These are phyloP conservation scores for Aspergillus costaricaensis DNA, from an alignment of 2,329 filamentous ascomycete species.

Conservation along the genomic window DNA sequence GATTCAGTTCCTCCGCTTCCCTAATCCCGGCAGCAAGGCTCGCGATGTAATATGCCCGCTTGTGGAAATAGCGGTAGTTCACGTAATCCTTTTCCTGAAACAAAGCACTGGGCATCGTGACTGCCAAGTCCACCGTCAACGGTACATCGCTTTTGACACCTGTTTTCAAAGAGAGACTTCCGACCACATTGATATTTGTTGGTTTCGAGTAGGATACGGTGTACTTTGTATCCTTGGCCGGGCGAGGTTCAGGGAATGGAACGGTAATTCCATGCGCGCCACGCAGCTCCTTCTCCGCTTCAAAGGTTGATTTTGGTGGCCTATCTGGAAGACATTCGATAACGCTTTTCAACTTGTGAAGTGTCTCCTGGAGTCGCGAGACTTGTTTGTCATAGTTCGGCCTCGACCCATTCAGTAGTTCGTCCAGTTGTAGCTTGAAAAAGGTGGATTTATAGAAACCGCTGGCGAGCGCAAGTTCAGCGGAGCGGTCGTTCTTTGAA, in stretches of 20 bases:
- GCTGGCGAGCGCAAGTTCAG: slow-evolving; percentile 42
- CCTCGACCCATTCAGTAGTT: slow-evolving; percentile 60
- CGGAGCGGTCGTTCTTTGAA: slow-evolving; percentile 30
- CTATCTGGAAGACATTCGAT: slow-evolving; percentile 60
- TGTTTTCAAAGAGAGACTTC: slow-evolving; percentile 79
- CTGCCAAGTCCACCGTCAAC: slow-evolving; percentile 75
- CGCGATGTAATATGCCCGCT: slow-evolving; percentile 86
- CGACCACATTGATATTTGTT: slow-evolving; percentile 78
- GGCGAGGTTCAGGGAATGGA: slow-evolving; percentile 81
- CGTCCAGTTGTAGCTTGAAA: slow-evolving; percentile 68
- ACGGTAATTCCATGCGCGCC: slow-evolving; percentile 69
- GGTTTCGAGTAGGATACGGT: slow-evolving; percentile 78
- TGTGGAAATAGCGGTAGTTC: slow-evolving; percentile 92
- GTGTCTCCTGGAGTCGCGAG: slow-evolving; percentile 53
- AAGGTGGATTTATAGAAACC: slow-evolving; percentile 66
- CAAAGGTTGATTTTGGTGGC: slow-evolving; percentile 55
- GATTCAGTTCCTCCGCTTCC: slow-evolving; percentile 54
- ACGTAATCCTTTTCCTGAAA: slow-evolving; percentile 96
- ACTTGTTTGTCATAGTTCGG: slow-evolving; percentile 61
- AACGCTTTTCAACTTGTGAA: slow-evolving; percentile 57
- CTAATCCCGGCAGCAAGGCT: slow-evolving; percentile 73
- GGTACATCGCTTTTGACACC: slow-evolving; percentile 61
- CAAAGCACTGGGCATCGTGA: slow-evolving; percentile 76
- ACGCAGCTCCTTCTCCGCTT: slow-evolving; percentile 69
- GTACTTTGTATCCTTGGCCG: slow-evolving; percentile 74